These are phyloP conservation scores for Phanerochaete sordida DNA, from an alignment of 768 basidiomycete genomes.

Conservation along the genomic window DNA sequence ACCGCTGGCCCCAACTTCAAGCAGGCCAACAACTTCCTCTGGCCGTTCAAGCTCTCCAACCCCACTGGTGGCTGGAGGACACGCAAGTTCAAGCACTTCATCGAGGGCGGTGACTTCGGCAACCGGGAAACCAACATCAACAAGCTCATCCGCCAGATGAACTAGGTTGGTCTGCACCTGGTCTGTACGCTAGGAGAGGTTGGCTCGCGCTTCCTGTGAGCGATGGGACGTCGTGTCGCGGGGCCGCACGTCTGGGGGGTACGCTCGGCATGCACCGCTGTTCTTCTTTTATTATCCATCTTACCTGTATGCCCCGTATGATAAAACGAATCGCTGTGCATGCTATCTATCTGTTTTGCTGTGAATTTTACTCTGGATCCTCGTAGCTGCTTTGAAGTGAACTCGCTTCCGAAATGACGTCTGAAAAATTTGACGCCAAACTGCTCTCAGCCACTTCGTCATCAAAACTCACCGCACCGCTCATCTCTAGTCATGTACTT, in stretches of 20 bases:
- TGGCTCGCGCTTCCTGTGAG: slow-evolving; percentile 1
- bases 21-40: slow-evolving; percentile 96
- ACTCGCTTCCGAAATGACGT: not conserved
- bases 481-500: too few species aligned
- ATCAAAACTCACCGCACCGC: not conserved
- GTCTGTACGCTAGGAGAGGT: not conserved
- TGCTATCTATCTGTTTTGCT: slow-evolving; percentile 9
- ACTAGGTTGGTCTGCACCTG: slow-evolving; percentile 39
- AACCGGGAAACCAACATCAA: slow-evolving; percentile 97
- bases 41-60: slow-evolving; percentile 99
- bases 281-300: slow-evolving; percentile 14
- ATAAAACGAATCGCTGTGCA: slow-evolving; percentile 18
- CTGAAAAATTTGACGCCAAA: not conserved
- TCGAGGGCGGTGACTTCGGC: slow-evolving; percentile 97
- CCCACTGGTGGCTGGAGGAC: slow-evolving; percentile 97
- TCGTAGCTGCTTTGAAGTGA: not conserved
- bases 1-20: slow-evolving; percentile 99
- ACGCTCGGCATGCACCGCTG: slow-evolving; percentile 21
- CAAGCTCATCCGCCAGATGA: slow-evolving; percentile 95
- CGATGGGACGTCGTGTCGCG: slow-evolving; percentile 10
- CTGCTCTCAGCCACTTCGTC: not conserved
- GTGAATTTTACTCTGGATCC: slow-evolving; percentile 3
- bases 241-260: slow-evolving; percentile 15
- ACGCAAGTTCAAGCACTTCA: slow-evolving; percentile 96
- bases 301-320: slow-evolving; percentile 27